These are phyloP conservation scores for Bretziella fagacearum DNA, from an alignment of 2,329 filamentous ascomycete species.

Conservation along the genomic window DNA sequence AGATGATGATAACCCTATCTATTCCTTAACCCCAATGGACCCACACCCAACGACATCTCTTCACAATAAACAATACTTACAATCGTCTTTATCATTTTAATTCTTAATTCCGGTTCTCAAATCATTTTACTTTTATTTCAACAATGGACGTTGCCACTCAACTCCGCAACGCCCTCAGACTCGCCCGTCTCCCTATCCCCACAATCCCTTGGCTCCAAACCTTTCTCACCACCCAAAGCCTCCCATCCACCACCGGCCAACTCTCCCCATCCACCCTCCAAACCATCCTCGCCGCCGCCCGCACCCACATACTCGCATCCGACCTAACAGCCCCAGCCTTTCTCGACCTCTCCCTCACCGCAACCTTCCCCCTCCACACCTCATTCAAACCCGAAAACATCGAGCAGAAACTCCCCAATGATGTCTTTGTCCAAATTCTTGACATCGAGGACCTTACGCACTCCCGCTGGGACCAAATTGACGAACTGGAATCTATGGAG, in stretches of 20 bases:
- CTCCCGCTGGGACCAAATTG: constrained; percentile 74
- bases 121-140: not conserved
- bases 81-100: not conserved
- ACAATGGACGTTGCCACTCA: constrained; percentile 28
- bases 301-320: constrained; percentile 60
- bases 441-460: constrained; percentile 70
- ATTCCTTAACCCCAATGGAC: not conserved
- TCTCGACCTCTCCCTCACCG: constrained; percentile 26
- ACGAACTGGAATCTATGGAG: constrained; percentile 57
- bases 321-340: constrained; percentile 51
- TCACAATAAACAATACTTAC: not conserved
- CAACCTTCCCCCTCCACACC: constrained; percentile 37
- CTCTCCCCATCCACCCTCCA: constrained; percentile 42
- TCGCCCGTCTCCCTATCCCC: constrained; percentile 36
- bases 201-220: constrained; percentile 43
- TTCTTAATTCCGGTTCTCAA: not conserved
- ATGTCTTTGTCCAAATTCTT: constrained; percentile 64
- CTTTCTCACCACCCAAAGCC: constrained; percentile 44
- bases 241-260: constrained; percentile 23
- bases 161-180: constrained; percentile 32
- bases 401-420: constrained; percentile 38
- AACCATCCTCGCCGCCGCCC: constrained; percentile 60
- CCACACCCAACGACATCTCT: not conserved
- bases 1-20: not conserved
- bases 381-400: constrained; percentile 31